Evolutionary conservation across 2,329 filamentous ascomycete species (phyloP).

Genomic region (Pseudogymnoascus sp.): DNA sequence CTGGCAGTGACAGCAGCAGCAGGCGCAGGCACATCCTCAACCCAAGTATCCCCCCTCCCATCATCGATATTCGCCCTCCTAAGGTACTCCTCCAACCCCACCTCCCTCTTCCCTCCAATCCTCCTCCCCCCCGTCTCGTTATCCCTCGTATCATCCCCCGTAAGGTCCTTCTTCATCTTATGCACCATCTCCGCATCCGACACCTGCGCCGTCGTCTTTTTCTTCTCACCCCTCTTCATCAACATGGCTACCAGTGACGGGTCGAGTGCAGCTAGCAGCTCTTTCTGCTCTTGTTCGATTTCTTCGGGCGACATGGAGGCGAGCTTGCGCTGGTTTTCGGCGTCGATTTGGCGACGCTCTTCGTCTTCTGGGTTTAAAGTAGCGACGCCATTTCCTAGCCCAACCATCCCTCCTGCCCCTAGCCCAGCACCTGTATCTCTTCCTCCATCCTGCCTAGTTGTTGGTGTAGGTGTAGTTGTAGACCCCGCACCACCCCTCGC

Average conservation of each 20-base stretch:
- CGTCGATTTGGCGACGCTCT: conserved; percentile 67
- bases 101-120: neutral
- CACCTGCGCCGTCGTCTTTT: conserved; percentile 19
- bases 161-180: neutral
- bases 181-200: neutral
- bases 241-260: conserved; percentile 69
- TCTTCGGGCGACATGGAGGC: conserved; percentile 72
- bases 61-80: conserved; percentile 26
- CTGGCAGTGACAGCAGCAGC: too few relatives aligned
- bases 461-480: conserved; percentile 12
- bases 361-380: conserved; percentile 36
- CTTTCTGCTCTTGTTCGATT: conserved; percentile 70
- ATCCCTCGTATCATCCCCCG: too few relatives aligned
- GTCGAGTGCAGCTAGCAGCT: conserved; percentile 71
- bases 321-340: conserved; percentile 68
- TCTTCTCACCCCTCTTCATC: conserved; percentile 57
- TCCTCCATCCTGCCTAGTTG: too few relatives aligned
- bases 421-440: too few relatives aligned
- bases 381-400: neutral
- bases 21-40: neutral
- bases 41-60: conserved; percentile 26
- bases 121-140: too few relatives aligned
- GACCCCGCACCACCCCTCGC: conserved; percentile 25
- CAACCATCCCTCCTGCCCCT: too few relatives aligned
- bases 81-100: neutral